Base-by-base conservation (phyloP, 345 rosid species). In the Zanthoxylum bungeanum region DNA sequence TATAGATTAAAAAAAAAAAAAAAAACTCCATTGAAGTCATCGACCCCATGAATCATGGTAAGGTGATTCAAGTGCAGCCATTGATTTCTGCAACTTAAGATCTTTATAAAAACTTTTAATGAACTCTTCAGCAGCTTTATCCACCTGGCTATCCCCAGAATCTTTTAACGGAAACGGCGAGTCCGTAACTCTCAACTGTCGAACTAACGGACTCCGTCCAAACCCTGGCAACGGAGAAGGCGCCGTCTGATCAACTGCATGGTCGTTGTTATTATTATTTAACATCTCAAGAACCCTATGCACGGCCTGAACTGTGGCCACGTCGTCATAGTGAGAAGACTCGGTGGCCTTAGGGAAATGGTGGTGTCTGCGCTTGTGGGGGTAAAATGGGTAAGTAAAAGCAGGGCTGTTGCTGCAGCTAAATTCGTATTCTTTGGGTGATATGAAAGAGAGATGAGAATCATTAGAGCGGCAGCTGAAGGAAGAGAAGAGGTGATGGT, bases 381-480 rank as follows among this genome's bases (percentile, higher is more conserved):
- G 16, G 30, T 58, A 57, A 60, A 84, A 77, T 42, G 80, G 66
- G 75, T 64, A 39, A 44, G 17, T 44, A 60, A 75, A 63, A 36
- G 85, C 79, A 0, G 98, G 98, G 81, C 86, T 91, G 82, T 91
- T 91, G 84, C 97, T 94, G 84, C 98, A 94, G 85, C 97, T 90
- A 80, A 94, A 94, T 81, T 94, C 98, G 71, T 91, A 92, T 50
- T 92, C 97, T 0, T 82, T 73, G 0, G 93, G 91, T 30, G 90
- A 86, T 4, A 89, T 30, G 83, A 87, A 89, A 33, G 91, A 83
- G 25, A 87, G 75, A 17, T 74, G 75, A 63, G 90, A 76, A 64
- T 89, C 90, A 60, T 70, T 70, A 17, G 97, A 87, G 17, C 88
- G 89, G 80, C 98, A 93, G 19, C 90, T 80, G 84, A 91, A 80